Percentiles rank a stretch among this genome's conserved stretches.
phyloP scores from a whole-genome alignment of 2,329 filamentous ascomycete genomes.

The Ophiostoma populinum region DNA sequence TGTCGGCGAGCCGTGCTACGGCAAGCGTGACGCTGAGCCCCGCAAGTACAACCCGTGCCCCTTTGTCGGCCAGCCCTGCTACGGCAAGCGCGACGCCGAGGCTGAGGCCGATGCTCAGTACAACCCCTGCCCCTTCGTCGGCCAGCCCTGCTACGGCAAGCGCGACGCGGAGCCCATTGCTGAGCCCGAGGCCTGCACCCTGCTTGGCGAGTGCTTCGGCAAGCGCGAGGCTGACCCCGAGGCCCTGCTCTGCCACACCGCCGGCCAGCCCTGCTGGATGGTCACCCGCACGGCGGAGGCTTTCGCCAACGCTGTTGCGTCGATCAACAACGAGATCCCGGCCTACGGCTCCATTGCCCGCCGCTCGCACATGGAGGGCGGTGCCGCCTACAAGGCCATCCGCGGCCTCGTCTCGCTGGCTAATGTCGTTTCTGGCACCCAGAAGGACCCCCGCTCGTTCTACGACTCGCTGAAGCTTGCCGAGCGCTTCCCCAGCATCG shows the following conservation, averaged over 20 bases:
- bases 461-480: slow-evolving; percentile 10
- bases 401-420: slow-evolving; percentile 12
- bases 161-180: too few relatives aligned
- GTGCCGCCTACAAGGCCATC: slow-evolving; percentile 10
- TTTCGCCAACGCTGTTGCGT: slow-evolving; percentile 8
- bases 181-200: slow-evolving; percentile 2
- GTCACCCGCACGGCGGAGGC: slow-evolving; percentile 15
- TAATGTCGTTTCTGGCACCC: slow-evolving; percentile 11
- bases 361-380: slow-evolving; percentile 10
- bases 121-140: not conserved
- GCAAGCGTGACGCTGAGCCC: not conserved
- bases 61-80: too few relatives aligned
- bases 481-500: slow-evolving; percentile 8
- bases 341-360: slow-evolving; percentile 18
- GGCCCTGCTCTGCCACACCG: slow-evolving; percentile 17
- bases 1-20: slow-evolving; percentile 4
- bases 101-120: too few relatives aligned
- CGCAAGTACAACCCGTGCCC: too few relatives aligned
- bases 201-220: too few relatives aligned
- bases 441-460: slow-evolving; percentile 11
- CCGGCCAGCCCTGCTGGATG: slow-evolving; percentile 22
- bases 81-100: too few relatives aligned
- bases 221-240: slow-evolving; percentile 11
- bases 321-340: slow-evolving; percentile 22
- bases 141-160: too few relatives aligned